Evolutionary conservation across 257 asterid species (phyloP), one percentile per base, ranked within the genome.

Genomic region (Sherardia arvensis): DNA sequence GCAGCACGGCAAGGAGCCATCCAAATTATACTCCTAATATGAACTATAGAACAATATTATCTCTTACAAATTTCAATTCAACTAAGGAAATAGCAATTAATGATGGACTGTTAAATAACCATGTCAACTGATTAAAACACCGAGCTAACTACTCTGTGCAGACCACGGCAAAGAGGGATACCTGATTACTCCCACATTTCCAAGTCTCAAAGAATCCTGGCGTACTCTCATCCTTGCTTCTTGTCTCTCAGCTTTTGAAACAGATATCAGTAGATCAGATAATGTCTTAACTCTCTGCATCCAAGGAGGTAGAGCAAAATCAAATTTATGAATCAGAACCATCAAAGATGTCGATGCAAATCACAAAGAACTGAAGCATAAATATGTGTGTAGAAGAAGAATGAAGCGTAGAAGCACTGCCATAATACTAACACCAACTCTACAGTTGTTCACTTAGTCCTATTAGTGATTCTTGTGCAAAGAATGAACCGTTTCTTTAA

Each of bases 201-300:
- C 99, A 63, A 90, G 90, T 79, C 96, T 90, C 80, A 87, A 66
- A 59, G 96, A 90, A 74, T 90, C 99, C 66, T 93, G 96, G 49
- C 94, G 93, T 70, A 90, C 87, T 80, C 81, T 93, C 92, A 80
- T 81, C 80, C 99, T 84, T 53, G 99, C 95, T 76, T 93, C 99
- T 71, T 84, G 96, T 71, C 99, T 87, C 85, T 93, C 95, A 48
- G 97, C 95, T 85, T 90, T 93, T 71, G 99, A 86, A 69, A 87
- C 84, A 59, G 95, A 85, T 85, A 93, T 85, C 77, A 93, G 78
- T 69, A 93, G 72, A 75, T 93, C 97, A 69, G 99, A 90, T 64
- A 87, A 71, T 78, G 83, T 80, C 83, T 90, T 87, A 53, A 76
- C 76, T 79, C 90, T 87, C 99, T 93, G 91, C 90, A 79, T 45